A percentile compares a stretch with the other conserved stretches of the same genome.
Conservation (phyloP, 345 rosid species). For the Eucalyptus pumila region DNA sequence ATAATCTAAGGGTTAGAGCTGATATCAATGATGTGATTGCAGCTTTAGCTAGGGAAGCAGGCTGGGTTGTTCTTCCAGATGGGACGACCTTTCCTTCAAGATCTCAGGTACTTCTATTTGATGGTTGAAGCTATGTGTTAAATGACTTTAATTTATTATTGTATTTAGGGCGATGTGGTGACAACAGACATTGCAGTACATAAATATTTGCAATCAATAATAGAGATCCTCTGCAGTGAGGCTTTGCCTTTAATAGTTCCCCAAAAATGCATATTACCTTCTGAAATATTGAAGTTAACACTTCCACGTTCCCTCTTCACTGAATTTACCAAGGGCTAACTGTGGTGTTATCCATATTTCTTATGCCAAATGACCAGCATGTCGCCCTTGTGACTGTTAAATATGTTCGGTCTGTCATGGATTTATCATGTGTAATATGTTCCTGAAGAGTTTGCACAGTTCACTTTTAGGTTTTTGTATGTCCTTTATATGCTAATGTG, state of each 20-base stretch:
- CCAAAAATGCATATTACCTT: not conserved
- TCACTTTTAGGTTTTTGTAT: not conserved
- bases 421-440: not conserved
- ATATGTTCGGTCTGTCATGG: not conserved
- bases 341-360: not conserved
- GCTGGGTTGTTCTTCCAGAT: slow-evolving; percentile 99
- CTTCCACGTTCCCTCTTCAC: not conserved
- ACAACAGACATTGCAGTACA: not conserved
- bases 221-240: not conserved
- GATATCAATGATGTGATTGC: slow-evolving; percentile 98
- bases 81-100: slow-evolving; percentile 97
- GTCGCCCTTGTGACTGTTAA: not conserved
- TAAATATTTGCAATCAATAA: not conserved
- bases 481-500: not conserved
- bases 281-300: not conserved
- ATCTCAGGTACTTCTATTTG: slow-evolving; percentile 58
- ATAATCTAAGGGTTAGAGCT: slow-evolving; percentile 97
- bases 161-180: not conserved
- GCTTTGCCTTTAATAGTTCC: not conserved
- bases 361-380: not conserved
- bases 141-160: not conserved
- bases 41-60: slow-evolving; percentile 99
- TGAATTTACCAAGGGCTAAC: not conserved
- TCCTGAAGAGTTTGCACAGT: not conserved
- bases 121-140: not conserved